Conservation (phyloP, 1,284 basidiomycete species). For the Ceratobasidium sp. region DNA sequence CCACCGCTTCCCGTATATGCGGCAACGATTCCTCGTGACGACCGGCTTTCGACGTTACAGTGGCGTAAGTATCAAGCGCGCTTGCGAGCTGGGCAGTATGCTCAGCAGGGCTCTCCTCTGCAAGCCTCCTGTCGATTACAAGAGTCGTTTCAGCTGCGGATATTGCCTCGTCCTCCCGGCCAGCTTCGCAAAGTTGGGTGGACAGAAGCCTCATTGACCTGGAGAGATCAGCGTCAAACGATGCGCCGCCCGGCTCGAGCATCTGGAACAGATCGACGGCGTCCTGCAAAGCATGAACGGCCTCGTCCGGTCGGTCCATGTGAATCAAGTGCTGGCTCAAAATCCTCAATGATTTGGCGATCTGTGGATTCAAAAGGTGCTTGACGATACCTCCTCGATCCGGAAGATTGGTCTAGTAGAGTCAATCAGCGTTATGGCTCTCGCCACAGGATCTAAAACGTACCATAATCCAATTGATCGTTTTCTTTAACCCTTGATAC, state of each 20-base stretch:
- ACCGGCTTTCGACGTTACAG: no score
- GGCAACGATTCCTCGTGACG: background rate
- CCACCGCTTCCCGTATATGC: background rate
- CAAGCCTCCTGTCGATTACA: background rate
- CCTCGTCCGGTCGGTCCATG: conserved; percentile 14
- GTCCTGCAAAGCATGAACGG: background rate
- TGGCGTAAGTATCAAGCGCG: no score
- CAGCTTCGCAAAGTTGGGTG: background rate
- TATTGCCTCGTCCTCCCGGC: conserved; percentile 3
- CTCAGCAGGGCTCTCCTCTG: background rate
- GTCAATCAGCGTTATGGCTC: background rate
- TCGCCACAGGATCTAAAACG: background rate
- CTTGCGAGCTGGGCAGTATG: background rate
- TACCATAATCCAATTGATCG: background rate
- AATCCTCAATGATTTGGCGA: background rate
- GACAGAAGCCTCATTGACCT: background rate
- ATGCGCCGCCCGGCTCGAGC: background rate
- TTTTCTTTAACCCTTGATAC: background rate
- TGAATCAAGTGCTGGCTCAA: background rate
- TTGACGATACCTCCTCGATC: background rate
- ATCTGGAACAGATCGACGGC: background rate
- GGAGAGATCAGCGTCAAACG: background rate
- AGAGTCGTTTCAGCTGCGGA: background rate
- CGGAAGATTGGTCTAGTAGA: background rate
- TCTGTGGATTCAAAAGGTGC: background rate